These are phyloP conservation scores for Globisporangium acanthophoron DNA, from an alignment of 352 stramenopile species.

Conservation along the genomic window DNA sequence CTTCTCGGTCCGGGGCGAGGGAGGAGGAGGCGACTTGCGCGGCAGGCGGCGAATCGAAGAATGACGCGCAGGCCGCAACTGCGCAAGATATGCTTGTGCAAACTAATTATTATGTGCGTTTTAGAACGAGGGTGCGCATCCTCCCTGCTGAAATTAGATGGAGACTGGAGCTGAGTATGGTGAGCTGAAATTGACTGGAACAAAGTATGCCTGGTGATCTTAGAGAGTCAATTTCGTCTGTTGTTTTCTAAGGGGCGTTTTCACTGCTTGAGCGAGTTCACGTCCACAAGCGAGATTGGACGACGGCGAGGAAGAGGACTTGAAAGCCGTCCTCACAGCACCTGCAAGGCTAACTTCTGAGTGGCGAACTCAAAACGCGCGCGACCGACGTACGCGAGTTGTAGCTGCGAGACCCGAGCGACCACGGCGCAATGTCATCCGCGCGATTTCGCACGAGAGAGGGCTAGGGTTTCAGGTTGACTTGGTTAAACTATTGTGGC, in stretches of 20 bases:
- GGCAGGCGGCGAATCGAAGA: background rate
- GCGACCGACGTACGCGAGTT: too few species aligned
- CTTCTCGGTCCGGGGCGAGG: background rate
- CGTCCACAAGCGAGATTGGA: too few species aligned
- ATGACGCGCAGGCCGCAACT: slow-evolving; percentile 1
- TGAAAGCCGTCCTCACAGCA: background rate
- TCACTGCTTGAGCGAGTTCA: too few species aligned
- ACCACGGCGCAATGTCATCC: background rate
- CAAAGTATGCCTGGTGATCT: too few species aligned
- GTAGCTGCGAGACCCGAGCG: background rate
- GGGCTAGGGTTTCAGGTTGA: background rate
- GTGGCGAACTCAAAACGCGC: too few species aligned
- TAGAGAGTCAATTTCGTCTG: too few species aligned
- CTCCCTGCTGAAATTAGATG: background rate
- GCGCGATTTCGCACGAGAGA: background rate
- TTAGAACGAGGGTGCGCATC: background rate
- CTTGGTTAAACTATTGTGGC: background rate
- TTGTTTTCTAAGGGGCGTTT: too few species aligned
- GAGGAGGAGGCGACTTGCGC: too few species aligned
- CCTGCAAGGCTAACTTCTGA: background rate
- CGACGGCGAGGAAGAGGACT: too few species aligned
- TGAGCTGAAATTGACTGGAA: too few species aligned
- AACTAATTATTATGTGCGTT: background rate
- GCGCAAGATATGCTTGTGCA: background rate
- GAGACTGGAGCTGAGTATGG: background rate